phyloP scores from a whole-genome alignment of 2,329 filamentous ascomycete species.

The Calycina herbarum region DNA sequence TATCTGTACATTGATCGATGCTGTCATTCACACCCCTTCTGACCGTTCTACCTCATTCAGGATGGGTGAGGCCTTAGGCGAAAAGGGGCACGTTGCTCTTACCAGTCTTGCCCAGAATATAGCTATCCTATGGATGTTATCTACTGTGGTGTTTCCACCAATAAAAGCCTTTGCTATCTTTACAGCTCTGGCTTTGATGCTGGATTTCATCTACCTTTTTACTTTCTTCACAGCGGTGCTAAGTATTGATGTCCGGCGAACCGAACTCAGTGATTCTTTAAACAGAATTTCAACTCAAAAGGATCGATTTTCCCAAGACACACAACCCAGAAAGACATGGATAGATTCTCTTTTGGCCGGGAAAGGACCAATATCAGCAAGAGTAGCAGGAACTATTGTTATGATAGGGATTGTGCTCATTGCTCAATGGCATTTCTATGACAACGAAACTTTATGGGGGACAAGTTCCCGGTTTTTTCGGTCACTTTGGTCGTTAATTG shows the following conservation, averaged over 20 bases:
- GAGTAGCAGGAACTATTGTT: constrained; percentile 72
- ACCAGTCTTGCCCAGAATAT: constrained; percentile 70
- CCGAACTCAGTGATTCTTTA: constrained; percentile 73
- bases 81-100: constrained; percentile 69
- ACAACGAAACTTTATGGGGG: constrained; percentile 50
- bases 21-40: constrained; percentile 69
- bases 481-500: constrained; percentile 19
- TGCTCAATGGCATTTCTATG: constrained; percentile 77
- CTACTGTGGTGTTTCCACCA: constrained; percentile 65
- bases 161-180: constrained; percentile 77
- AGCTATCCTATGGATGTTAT: constrained; percentile 63
- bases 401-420: constrained; percentile 71
- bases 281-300: constrained; percentile 47
- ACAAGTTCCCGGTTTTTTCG: constrained; percentile 40
- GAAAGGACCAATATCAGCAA: constrained; percentile 67
- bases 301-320: constrained; percentile 28
- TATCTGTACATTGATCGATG: constrained; percentile 75
- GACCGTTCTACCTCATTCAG: constrained; percentile 67
- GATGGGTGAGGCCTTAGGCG: constrained; percentile 72
- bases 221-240: constrained; percentile 80
- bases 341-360: constrained; percentile 61
- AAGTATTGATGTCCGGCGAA: constrained; percentile 74
- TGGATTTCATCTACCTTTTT: constrained; percentile 76
- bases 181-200: constrained; percentile 69
- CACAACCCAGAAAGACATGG: constrained; percentile 50